phyloP scores from a whole-genome alignment of 169 alveolate genomes.

The Babesia caballi region DNA sequence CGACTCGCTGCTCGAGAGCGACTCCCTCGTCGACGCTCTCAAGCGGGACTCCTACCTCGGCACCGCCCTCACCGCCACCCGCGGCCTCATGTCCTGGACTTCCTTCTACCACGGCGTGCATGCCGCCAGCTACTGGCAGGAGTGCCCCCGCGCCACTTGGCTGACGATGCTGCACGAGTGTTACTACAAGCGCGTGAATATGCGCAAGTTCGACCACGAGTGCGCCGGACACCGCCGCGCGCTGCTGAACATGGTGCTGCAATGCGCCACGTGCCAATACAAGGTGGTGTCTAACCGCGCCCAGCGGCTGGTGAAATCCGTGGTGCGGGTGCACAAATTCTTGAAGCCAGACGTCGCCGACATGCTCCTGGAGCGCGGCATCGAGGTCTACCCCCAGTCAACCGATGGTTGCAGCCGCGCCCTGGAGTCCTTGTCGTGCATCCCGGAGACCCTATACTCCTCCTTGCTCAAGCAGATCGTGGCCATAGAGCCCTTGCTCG shows the following conservation, averaged over 20 bases:
- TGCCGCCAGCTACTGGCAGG: slow-evolving; percentile 40
- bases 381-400: not conserved
- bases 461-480: slow-evolving; percentile 13
- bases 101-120: slow-evolving; percentile 51
- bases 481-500: not conserved
- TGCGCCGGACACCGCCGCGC: slow-evolving; percentile 3
- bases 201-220: slow-evolving; percentile 27
- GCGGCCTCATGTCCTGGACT: slow-evolving; percentile 27
- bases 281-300: slow-evolving; percentile 28
- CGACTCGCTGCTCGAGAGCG: not conserved
- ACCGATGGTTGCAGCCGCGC: slow-evolving; percentile 10
- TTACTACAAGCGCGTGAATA: slow-evolving; percentile 4
- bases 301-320: slow-evolving; percentile 3
- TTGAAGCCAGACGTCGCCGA: not conserved
- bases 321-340: not conserved
- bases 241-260: slow-evolving; percentile 16
- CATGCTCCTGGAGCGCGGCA: slow-evolving; percentile 12
- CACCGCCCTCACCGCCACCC: slow-evolving; percentile 20
- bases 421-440: slow-evolving; percentile 8
- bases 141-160: slow-evolving; percentile 35
- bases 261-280: slow-evolving; percentile 34
- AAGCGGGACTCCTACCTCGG: slow-evolving; percentile 20
- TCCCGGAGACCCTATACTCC: slow-evolving; percentile 7
- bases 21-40: slow-evolving; percentile 4
- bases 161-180: slow-evolving; percentile 16